Conservation (phyloP, 371 early-diverging fungal genomes). For the Mucor ambiguus region DNA sequence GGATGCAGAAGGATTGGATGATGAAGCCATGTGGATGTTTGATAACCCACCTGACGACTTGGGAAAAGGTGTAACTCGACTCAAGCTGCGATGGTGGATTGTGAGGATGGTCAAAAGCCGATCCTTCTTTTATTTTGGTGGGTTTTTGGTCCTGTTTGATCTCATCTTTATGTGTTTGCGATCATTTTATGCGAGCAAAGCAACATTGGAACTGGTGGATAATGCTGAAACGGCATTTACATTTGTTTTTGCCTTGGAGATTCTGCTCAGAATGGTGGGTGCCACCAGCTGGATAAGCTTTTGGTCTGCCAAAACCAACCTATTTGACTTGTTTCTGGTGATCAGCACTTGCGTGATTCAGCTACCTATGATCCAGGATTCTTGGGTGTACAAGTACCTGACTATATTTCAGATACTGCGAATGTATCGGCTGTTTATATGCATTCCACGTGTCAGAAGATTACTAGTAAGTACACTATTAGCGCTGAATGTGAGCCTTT, state of each 20-base stretch:
- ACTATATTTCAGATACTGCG: constrained; percentile 59
- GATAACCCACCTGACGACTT: constrained; percentile 49
- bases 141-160: constrained; percentile 51
- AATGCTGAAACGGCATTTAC: constrained; percentile 57
- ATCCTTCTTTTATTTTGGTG: constrained; percentile 52
- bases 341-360: constrained; percentile 57
- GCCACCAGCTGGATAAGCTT: constrained; percentile 51
- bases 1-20: constrained; percentile 28
- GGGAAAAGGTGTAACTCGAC: constrained; percentile 28
- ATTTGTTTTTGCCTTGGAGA: constrained; percentile 53
- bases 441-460: constrained; percentile 55
- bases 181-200: constrained; percentile 44
- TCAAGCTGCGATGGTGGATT: constrained; percentile 38
- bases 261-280: constrained; percentile 53
- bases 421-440: constrained; percentile 55
- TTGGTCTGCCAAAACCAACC: constrained; percentile 51
- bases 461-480: constrained; percentile 39
- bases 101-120: constrained; percentile 46
- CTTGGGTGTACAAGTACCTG: constrained; percentile 53
- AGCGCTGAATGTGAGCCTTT: neutral
- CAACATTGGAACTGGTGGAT: constrained; percentile 39
- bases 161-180: constrained; percentile 57
- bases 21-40: constrained; percentile 47
- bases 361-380: constrained; percentile 54
- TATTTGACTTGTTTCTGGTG: constrained; percentile 53